A percentile compares a stretch with the other conserved stretches of the same genome.
phyloP scores from a whole-genome alignment of 2,329 filamentous ascomycete species.

The Tolypocladium cylindrosporum region DNA sequence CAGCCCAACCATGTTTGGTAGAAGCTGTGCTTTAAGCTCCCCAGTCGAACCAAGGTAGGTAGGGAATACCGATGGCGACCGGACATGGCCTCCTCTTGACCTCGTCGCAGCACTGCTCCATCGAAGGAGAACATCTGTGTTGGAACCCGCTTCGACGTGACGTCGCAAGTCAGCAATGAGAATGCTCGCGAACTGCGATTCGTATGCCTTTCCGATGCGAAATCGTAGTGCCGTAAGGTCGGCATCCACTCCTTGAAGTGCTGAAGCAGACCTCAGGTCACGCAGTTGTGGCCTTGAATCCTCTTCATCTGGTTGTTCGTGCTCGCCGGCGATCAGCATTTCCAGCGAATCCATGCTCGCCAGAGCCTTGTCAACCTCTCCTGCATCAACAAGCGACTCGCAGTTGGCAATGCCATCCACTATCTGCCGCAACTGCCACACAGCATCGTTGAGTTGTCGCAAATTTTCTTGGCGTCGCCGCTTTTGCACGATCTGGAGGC shows the following conservation, averaged over 20 bases:
- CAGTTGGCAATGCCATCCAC: conserved; percentile 66
- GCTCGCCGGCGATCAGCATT: conserved; percentile 66
- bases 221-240: conserved; percentile 68
- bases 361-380: conserved; percentile 74
- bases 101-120: conserved; percentile 74
- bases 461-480: conserved; percentile 76
- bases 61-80: conserved; percentile 61
- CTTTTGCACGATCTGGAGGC: conserved; percentile 77
- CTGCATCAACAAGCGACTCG: conserved; percentile 71
- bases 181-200: conserved; percentile 66
- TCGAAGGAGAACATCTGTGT: conserved; percentile 65
- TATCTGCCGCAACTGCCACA: conserved; percentile 72
- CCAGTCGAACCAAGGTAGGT: conserved; percentile 68
- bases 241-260: conserved; percentile 67
- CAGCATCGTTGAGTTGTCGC: conserved; percentile 68
- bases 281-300: conserved; percentile 31
- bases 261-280: conserved; percentile 68
- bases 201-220: conserved; percentile 80
- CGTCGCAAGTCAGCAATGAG: conserved; percentile 69
- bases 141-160: conserved; percentile 67
- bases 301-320: conserved; percentile 25
- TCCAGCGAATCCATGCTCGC: conserved; percentile 70
- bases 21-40: conserved; percentile 58
- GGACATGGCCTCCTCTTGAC: conserved; percentile 54
- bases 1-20: conserved; percentile 66